A percentile compares a stretch with the other conserved stretches of the same genome.
These are phyloP conservation scores for Guyanaporus albipodus DNA, from an alignment of 768 basidiomycete genomes.

Conservation along the genomic window DNA sequence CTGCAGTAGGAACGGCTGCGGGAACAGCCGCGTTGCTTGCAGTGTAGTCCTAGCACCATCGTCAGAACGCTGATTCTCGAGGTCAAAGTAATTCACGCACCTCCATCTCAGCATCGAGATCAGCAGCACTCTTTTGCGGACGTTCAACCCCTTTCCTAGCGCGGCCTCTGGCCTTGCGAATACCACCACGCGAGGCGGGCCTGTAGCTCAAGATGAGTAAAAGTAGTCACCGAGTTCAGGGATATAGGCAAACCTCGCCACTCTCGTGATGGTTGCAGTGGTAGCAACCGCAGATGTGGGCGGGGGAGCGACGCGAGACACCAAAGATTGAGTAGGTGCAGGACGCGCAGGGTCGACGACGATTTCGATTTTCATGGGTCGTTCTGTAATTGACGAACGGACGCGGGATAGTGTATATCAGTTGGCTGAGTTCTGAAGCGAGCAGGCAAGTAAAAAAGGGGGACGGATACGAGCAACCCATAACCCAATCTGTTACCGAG, in stretches of 20 bases:
- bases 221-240: neutral
- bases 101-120: constrained; percentile 98
- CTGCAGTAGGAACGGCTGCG: constrained; percentile 43
- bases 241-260: constrained; percentile 33
- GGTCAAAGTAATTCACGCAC: constrained; percentile 39
- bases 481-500: constrained; percentile 25
- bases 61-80: neutral
- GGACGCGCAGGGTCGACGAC: constrained; percentile 81
- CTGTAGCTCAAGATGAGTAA: constrained; percentile 19
- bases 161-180: constrained; percentile 45
- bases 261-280: constrained; percentile 22
- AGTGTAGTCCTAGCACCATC: constrained; percentile 60
- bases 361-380: constrained; percentile 98
- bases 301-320: constrained; percentile 81
- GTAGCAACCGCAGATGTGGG: constrained; percentile 31
- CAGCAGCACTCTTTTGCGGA: constrained; percentile 77
- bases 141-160: constrained; percentile 50
- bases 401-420: constrained; percentile 34
- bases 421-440: constrained; percentile 34
- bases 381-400: constrained; percentile 57
- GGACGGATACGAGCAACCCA: constrained; percentile 39
- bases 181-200: constrained; percentile 36
- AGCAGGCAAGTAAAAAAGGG: constrained; percentile 40
- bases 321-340: constrained; percentile 59
- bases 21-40: constrained; percentile 45